Evolutionary conservation across 2,329 filamentous ascomycete genomes (phyloP).

Genomic region (Colletotrichum liriopes): DNA sequence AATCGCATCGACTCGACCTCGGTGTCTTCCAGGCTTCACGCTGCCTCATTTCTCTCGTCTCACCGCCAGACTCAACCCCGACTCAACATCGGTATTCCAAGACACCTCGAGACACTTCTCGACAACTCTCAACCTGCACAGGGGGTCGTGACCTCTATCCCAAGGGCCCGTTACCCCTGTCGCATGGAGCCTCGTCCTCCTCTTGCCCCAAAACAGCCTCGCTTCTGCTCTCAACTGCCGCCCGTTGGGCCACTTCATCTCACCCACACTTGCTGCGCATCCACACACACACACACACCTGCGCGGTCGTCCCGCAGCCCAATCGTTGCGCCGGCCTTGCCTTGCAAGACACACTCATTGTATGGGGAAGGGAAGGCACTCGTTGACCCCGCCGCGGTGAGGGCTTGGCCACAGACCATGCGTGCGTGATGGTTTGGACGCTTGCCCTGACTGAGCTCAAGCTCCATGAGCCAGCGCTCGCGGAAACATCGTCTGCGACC

Average conservation of each 20-base stretch:
- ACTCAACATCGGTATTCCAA: conserved; percentile 25
- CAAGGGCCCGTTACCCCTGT: conserved; percentile 10
- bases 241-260: conserved; percentile 33
- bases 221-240: conserved; percentile 32
- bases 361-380: conserved; percentile 19
- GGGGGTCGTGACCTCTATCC: conserved; percentile 8
- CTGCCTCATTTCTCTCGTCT: conserved; percentile 18
- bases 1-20: conserved; percentile 7
- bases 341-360: conserved; percentile 5
- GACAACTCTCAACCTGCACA: conserved; percentile 2
- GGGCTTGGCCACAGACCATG: conserved; percentile 5
- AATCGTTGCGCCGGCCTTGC: conserved; percentile 22
- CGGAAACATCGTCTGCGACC: conserved; percentile 17
- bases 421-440: conserved; percentile 6
- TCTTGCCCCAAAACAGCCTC: conserved; percentile 33
- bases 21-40: not conserved
- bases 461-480: conserved; percentile 20
- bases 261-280: conserved; percentile 23
- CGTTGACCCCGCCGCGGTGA: not conserved
- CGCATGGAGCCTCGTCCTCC: conserved; percentile 35
- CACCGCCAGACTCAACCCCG: conserved; percentile 33
- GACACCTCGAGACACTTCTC: conserved; percentile 3
- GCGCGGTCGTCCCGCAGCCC: conserved; percentile 1
- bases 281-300: conserved; percentile 30
- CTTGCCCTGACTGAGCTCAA: conserved; percentile 31